Conservation (phyloP, 139 green algal species). For the Limnomonas spitsbergensis region DNA sequence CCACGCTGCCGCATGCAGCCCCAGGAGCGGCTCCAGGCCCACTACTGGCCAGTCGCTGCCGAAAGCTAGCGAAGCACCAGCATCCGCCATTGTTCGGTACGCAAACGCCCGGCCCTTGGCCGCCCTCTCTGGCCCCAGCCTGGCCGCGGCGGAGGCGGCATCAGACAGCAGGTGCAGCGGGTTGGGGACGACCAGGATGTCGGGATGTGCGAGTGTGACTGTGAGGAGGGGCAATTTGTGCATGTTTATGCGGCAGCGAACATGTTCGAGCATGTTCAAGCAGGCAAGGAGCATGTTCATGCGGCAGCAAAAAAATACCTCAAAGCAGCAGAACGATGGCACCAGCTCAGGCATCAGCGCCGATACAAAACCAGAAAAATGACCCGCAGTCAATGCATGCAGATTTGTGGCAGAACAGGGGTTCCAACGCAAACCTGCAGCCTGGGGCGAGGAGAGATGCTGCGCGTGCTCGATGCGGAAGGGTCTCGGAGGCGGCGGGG, state of each 20-base stretch:
- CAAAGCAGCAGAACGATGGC: too few species aligned
- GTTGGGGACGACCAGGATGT: conserved; percentile 56
- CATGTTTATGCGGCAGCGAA: too few species aligned
- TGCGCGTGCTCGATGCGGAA: conserved; percentile 47
- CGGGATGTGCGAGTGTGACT: neutral
- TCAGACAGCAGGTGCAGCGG: conserved; percentile 67
- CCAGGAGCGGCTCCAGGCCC: conserved; percentile 42
- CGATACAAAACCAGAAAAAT: too few species aligned
- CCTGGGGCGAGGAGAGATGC: conserved; percentile 46
- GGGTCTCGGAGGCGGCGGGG: neutral
- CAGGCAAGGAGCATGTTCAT: too few species aligned
- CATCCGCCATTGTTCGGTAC: conserved; percentile 36
- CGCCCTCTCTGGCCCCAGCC: conserved; percentile 40
- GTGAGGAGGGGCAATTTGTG: too few species aligned
- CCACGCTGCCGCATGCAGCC: conserved; percentile 1
- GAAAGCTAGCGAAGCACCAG: conserved; percentile 36
- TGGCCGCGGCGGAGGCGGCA: conserved; percentile 35
- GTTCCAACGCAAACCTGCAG: too few species aligned
- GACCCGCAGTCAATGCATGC: too few species aligned
- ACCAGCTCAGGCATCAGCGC: too few species aligned
- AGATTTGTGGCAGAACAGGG: too few species aligned
- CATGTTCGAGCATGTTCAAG: too few species aligned
- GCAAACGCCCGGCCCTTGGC: conserved; percentile 35
- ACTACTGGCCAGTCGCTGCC: conserved; percentile 71
- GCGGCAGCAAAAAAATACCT: too few species aligned